Conservation (phyloP, 2,329 filamentous ascomycete genomes). For the Venturia carpophila region DNA sequence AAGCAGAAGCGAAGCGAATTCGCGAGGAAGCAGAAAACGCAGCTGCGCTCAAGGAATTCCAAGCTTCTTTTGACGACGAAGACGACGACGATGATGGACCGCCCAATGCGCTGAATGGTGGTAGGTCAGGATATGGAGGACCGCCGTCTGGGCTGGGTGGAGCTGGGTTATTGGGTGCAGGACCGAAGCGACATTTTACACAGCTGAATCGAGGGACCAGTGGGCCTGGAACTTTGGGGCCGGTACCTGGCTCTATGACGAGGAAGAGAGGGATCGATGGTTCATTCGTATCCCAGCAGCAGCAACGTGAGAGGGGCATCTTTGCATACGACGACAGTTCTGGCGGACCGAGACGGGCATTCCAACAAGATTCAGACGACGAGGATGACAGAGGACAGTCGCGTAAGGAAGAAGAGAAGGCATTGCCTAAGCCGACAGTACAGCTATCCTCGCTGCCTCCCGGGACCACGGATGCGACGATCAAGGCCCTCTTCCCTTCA, state of each 20-base stretch:
- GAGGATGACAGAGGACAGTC: slow-evolving; percentile 37
- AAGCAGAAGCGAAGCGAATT: slow-evolving; percentile 78
- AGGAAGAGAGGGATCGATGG: slow-evolving; percentile 40
- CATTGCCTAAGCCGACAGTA: slow-evolving; percentile 47
- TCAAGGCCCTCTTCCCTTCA: slow-evolving; percentile 43
- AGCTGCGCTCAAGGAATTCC: slow-evolving; percentile 78
- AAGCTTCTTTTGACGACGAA: slow-evolving; percentile 50
- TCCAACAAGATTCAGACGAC: slow-evolving; percentile 31
- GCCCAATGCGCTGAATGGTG: not conserved
- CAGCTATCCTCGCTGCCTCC: slow-evolving; percentile 48
- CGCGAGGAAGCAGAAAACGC: slow-evolving; percentile 82
- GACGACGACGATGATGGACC: slow-evolving; percentile 19
- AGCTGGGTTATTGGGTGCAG: slow-evolving; percentile 22
- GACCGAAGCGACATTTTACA: slow-evolving; percentile 50
- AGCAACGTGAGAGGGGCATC: slow-evolving; percentile 27
- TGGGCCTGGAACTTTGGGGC: slow-evolving; percentile 43
- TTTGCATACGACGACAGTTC: slow-evolving; percentile 35
- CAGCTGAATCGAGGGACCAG: slow-evolving; percentile 38
- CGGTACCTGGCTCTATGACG: slow-evolving; percentile 33
- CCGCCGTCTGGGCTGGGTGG: slow-evolving; percentile 39
- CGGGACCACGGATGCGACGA: slow-evolving; percentile 41
- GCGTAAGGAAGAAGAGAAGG: slow-evolving; percentile 38
- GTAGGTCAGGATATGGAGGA: slow-evolving; percentile 22
- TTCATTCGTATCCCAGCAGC: slow-evolving; percentile 27
- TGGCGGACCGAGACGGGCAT: slow-evolving; percentile 33